phyloP scores from a whole-genome alignment of 805 yeast genomes.

The Peterozyma xylosa region DNA sequence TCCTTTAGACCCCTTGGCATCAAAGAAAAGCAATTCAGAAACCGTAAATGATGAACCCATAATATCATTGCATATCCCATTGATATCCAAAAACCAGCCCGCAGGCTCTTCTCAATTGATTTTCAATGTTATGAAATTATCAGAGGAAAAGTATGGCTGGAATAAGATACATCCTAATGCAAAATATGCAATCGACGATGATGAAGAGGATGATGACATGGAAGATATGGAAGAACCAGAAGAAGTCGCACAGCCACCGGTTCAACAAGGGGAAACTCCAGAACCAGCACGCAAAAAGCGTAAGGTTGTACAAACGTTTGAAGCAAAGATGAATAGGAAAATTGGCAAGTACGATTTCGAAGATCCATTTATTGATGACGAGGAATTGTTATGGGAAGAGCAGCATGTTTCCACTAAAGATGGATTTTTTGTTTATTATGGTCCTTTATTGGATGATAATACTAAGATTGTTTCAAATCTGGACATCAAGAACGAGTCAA shows the following conservation, averaged over 20 bases:
- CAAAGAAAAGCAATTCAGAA: constrained; percentile 2
- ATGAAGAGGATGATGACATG: constrained; percentile 43
- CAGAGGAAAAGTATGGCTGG: constrained; percentile 85
- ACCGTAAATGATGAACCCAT: constrained; percentile 30
- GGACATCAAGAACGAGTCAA: too few species aligned
- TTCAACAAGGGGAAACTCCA: constrained; percentile 31
- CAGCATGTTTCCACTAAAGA: constrained; percentile 88
- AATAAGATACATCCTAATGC: constrained; percentile 62
- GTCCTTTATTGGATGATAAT: constrained; percentile 66
- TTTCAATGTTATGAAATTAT: constrained; percentile 62
- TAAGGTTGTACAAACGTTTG: constrained; percentile 19
- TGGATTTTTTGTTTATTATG: constrained; percentile 93
- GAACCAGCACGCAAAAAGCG: constrained; percentile 34
- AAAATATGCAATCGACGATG: constrained; percentile 44
- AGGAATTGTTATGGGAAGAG: constrained; percentile 88
- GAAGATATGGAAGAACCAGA: constrained; percentile 30
- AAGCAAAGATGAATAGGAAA: constrained; percentile 39
- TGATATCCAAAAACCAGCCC: constrained; percentile 37
- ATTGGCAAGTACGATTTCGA: constrained; percentile 88
- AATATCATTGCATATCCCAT: constrained; percentile 48
- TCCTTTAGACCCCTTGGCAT: constrained; percentile 7
- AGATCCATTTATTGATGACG: constrained; percentile 96
- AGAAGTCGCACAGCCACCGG: constrained; percentile 11
- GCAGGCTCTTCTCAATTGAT: constrained; percentile 59
- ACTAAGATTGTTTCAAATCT: too few species aligned